Base-by-base conservation (phyloP, 768 basidiomycete species). In the Russula ochroleuca region DNA sequence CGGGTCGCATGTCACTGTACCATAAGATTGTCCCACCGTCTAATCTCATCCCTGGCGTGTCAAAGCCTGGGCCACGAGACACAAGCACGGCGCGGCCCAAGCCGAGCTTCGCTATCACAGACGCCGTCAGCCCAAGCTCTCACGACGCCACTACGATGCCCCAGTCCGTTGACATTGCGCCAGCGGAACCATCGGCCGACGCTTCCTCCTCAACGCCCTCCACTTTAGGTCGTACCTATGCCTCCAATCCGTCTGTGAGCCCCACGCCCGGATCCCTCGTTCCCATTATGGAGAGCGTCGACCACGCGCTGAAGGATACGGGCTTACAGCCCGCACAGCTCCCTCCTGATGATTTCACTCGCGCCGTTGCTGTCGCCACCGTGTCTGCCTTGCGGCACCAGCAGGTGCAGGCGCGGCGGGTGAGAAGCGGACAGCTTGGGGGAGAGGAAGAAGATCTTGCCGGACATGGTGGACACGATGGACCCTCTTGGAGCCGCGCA, bases 361-460 rank as follows among this genome's bases (percentile, higher is more conserved):
- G 93, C 7, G 95, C 94, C 13, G 93, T 98, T 10, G 93, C 95
- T 13, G 93, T 92, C 15, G 94, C 94, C 9, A 97, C 95, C 3
- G 94, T 95, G 21, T 92, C 86, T 65, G 94, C 95, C 0, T 75
- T 98, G 63, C 79, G 92, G 55, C 92, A 94, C 71, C 88, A 92
- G 73, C 85, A 88, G 68, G 77, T 78, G n/a, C 79, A 77, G 5
- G 69, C 75, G 9, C 78, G 81, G 6, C 82, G 83, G 58, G 70
- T 74, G 28, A 79, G 83, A 49, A 68, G 73, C 52, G 80, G 80
- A 4, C 77, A 72, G 4, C 73, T 67, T 13, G 73, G 66, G 40
- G 85, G 19, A 5, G 45, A 83, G 5, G 78, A 71, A 7, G 67
- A 68, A 50, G 85, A 79, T 6, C 81, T 73, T 38, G 81, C 78